Evolutionary conservation across 2,329 filamentous ascomycete species (phyloP), one percentile per base, ranked within the genome.

Genomic region (Epichloe sibirici): DNA sequence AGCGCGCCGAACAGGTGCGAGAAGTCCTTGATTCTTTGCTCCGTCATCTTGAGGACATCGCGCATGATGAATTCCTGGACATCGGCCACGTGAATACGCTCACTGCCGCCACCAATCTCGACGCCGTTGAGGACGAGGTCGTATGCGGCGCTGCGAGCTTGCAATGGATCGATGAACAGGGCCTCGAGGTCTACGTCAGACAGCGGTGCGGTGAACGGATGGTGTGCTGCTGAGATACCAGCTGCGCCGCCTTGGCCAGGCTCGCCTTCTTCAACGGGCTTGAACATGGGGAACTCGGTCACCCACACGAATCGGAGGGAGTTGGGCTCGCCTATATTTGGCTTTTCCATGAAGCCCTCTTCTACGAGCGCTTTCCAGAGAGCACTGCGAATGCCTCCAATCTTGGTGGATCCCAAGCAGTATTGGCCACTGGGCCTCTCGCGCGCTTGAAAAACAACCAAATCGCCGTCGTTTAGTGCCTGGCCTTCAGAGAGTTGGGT

Each of bases 51-150:
- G 12, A 98, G 75, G 5, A 97, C 82, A 55, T 95, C 81, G 15
- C 83, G 78, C 74, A 98, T 83, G 55, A 98, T 76, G 58, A 87
- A 88, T 58, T 90, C 84, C 64, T 98, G 93, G 59, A 96, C 77
- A 1, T 79, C 75, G 0, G 88, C 84, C 44, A 86, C 78, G 69
- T 98, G 93, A 53, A 97, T 96, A 76, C 93, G 88, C 13, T 89
- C 81, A 66, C 88, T 95, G 37, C 93, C 94, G 11, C 93, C 93
- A 28, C 93, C 93, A 2, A 98, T 78, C 68, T 98, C 93, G 5
- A 95, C 82, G 4, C 93, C 93, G 65, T 98, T 98, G 60, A 97
- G 80, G 0, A 98, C 91, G 13, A 98, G 81, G 61, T 98, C 93
- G 69, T 96, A 98, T 65, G 95, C 90, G 61, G 95, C 91, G 3